Evolutionary conservation across 768 basidiomycete genomes (phyloP).

Genomic region (Rhizopogon vinicolor): DNA sequence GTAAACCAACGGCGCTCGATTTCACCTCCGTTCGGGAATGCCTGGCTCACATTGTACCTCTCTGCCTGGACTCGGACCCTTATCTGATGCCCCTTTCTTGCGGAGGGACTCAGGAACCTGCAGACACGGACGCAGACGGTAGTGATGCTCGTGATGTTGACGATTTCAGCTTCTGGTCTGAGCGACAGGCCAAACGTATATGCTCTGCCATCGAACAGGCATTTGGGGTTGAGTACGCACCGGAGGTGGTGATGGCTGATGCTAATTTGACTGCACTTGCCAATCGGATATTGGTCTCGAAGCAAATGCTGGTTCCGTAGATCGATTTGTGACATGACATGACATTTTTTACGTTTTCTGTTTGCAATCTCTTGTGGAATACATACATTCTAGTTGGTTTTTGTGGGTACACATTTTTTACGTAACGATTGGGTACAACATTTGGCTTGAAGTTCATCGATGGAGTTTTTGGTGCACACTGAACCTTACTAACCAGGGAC

Average conservation of each 20-base stretch:
- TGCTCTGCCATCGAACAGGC: conserved; percentile 71
- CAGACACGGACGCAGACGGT: conserved; percentile 5
- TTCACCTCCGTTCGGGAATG: conserved; percentile 61
- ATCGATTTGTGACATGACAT: conserved; percentile 1
- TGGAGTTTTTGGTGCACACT: too few species aligned
- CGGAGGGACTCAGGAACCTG: conserved; percentile 30
- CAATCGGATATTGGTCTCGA: conserved; percentile 78
- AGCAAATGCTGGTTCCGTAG: conserved; percentile 41
- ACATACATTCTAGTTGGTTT: not conserved
- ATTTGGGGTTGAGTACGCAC: conserved; percentile 85
- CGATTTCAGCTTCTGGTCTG: conserved; percentile 94
- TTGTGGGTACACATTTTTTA: not conserved
- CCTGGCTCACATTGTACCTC: conserved; percentile 73
- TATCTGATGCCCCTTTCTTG: conserved; percentile 74
- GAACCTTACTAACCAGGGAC: too few species aligned
- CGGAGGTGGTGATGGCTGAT: conserved; percentile 89
- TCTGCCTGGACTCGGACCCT: conserved; percentile 85
- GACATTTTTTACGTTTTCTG: not conserved
- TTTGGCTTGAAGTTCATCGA: too few species aligned
- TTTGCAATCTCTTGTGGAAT: not conserved
- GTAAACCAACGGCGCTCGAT: conserved; percentile 58
- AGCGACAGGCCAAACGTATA: conserved; percentile 86
- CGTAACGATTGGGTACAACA: not conserved
- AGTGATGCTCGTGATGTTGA: conserved; percentile 65
- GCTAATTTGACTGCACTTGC: conserved; percentile 87